Conservation (phyloP, 2,329 filamentous ascomycete genomes). For the Davidsoniella virescens region DNA sequence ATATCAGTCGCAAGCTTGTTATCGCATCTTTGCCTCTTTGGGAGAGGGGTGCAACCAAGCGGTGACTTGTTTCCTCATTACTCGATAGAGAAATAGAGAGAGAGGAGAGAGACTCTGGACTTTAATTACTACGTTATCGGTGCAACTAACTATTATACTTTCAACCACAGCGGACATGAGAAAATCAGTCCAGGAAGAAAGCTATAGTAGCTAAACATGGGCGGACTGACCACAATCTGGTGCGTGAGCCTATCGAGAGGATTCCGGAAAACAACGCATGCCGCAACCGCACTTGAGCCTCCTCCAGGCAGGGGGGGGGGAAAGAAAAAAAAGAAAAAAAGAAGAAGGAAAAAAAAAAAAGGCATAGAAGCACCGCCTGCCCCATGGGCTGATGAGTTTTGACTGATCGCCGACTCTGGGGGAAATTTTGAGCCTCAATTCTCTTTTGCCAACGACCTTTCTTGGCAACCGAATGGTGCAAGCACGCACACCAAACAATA, state of each 20-base stretch:
- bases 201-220: no score
- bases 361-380: background rate
- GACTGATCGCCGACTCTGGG: conserved; percentile 9
- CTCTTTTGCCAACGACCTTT: background rate
- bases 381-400: no score
- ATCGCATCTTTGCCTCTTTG: background rate
- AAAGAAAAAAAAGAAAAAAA: background rate
- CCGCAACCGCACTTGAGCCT: conserved; percentile 5
- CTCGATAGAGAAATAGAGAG: background rate
- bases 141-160: background rate
- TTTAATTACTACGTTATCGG: no score
- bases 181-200: background rate
- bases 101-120: no score
- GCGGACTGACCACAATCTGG: no score
- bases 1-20: no score
- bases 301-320: conserved; percentile 1
- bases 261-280: background rate
- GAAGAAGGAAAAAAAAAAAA: background rate
- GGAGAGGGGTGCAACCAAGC: no score
- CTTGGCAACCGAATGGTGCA: background rate
- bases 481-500: no score
- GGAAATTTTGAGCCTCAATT: conserved; percentile 12
- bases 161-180: background rate
- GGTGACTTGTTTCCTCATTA: background rate
- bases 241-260: background rate